Evolutionary conservation across 495 filamentous ascomycete species (phyloP).

Genomic region (Penicillium angulare): DNA sequence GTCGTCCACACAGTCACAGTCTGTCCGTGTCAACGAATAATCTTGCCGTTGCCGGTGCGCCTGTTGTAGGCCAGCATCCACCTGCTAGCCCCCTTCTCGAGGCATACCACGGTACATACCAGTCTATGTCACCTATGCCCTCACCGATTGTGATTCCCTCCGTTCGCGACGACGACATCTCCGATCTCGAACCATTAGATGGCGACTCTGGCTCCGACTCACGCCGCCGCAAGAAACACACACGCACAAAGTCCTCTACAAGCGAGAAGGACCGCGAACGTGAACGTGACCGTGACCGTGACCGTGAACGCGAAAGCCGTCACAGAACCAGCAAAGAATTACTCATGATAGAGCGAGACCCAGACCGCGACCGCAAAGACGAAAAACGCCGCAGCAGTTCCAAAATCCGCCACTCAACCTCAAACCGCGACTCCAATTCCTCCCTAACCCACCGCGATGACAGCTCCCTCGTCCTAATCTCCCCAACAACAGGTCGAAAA

Average conservation of each 20-base stretch:
- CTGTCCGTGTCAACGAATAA: constrained; percentile 41
- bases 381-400: constrained; percentile 35
- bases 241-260: constrained; percentile 25
- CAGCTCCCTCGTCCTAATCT: constrained; percentile 30
- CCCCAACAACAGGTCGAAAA: constrained; percentile 35
- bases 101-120: constrained; percentile 91
- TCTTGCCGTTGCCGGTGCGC: constrained; percentile 26
- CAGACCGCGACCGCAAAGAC: constrained; percentile 24
- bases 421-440: constrained; percentile 26
- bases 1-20: constrained; percentile 36
- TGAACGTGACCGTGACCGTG: neutral
- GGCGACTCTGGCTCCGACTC: constrained; percentile 34
- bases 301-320: neutral
- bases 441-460: constrained; percentile 13
- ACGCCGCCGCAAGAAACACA: constrained; percentile 29
- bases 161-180: constrained; percentile 47
- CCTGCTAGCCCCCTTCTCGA: constrained; percentile 84
- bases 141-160: constrained; percentile 59
- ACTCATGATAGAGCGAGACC: constrained; percentile 21
- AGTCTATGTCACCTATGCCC: constrained; percentile 93
- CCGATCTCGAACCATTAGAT: constrained; percentile 47
- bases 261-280: constrained; percentile 17
- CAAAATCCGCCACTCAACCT: constrained; percentile 20
- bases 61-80: constrained; percentile 39
- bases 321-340: constrained; percentile 23